These are phyloP conservation scores for Fusarium buharicum DNA, from an alignment of 2,329 filamentous ascomycete species.

Conservation along the genomic window DNA sequence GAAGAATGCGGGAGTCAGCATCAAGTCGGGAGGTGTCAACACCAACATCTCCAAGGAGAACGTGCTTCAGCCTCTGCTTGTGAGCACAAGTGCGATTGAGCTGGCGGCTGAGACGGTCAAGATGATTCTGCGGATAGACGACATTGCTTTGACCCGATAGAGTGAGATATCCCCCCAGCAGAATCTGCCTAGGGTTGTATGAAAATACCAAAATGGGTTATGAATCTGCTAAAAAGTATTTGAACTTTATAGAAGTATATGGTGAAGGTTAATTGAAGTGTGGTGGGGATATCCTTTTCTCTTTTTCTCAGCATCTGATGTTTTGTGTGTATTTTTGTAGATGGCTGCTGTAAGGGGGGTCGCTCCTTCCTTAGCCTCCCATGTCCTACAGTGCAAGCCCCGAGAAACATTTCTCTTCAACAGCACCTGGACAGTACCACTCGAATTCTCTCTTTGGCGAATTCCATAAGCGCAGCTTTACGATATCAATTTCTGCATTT, in stretches of 20 bases:
- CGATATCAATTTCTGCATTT: background rate
- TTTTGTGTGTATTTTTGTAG: background rate
- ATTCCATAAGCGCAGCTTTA: background rate
- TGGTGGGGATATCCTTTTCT: constrained; percentile 3
- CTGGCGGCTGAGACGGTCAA: constrained; percentile 98
- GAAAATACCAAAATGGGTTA: constrained; percentile 51
- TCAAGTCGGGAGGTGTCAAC: constrained; percentile 97
- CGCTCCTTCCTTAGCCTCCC: constrained; percentile 18
- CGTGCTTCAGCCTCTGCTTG: constrained; percentile 92
- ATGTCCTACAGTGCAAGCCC: background rate
- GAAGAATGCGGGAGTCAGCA: constrained; percentile 96
- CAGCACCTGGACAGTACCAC: background rate
- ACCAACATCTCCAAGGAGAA: constrained; percentile 97
- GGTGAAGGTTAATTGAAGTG: constrained; percentile 16
- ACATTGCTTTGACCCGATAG: constrained; percentile 72
- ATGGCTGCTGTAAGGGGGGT: background rate
- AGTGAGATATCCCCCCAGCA: constrained; percentile 46
- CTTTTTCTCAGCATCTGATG: background rate
- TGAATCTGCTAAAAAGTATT: constrained; percentile 42
- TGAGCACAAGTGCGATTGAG: constrained; percentile 97
- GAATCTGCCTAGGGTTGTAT: constrained; percentile 49
- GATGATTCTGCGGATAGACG: constrained; percentile 80
- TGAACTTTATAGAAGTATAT: constrained; percentile 21
- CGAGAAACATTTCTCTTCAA: background rate
- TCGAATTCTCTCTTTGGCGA: background rate